Evolutionary conservation across 1,284 basidiomycete genomes (phyloP), one percentile per base, ranked within the genome.

Genomic region (Puccinia brachypodii): DNA sequence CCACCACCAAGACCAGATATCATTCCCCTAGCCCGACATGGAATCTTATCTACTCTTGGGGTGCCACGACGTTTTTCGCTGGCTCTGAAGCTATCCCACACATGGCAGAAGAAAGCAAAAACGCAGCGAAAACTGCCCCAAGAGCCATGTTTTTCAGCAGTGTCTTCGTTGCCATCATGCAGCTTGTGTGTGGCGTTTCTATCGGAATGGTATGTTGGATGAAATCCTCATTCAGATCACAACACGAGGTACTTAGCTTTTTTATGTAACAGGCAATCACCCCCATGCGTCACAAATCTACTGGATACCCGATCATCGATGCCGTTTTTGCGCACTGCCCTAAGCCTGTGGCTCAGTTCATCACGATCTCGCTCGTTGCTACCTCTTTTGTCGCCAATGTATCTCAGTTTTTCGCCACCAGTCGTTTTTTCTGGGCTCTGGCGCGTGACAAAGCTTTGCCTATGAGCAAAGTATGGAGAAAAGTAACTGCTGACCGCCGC

Each of bases 391-490:
- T 66, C 22, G 53, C 69, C 19, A 73, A 69, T n/a, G 31, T 75
- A n/a, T 31, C 79, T n/a, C 79, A 81, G 36, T 47, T 81, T 56
- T 36, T 81, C 3, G 71, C 44, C 3, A 72, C 79, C n/a, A 74
- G 60, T 44, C 56, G 79, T n/a, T 81, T 81, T 42, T 53, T 69
- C 33, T 81, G 79, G 79, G 79, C 79, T 9, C 47, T 81, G 62
- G 79, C 79, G 47, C 79, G 79, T 75, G 79, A 81, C 31, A 69
- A 68, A 14, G 79, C 72, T 3, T 31, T 81, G 7, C 79, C 79
- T 14, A 25, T 56, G 9, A 25, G 38, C 22, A 64, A 74, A 58
- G 25, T 74, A 22, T 81, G 71, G 79, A 22, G 47, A 38, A 22
- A 42, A 44, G 47, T 74, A 3, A 74, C 72, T 11, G 2, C 31